Conservation (phyloP, 2,329 filamentous ascomycete genomes). For the Didymella arachidicola region DNA sequence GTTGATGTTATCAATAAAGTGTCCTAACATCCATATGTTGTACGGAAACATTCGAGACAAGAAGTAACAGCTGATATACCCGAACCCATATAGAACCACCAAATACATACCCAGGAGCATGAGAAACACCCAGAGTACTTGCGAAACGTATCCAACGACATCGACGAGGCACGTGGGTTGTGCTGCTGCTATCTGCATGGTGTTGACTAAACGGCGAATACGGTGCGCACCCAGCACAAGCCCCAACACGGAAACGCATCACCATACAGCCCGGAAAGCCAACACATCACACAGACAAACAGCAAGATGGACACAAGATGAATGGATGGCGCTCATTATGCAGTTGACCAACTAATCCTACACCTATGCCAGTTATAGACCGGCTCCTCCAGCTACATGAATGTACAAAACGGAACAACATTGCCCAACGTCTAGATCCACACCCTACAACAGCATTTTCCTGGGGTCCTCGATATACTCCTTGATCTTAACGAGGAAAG, state of each 20-base stretch:
- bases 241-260: neutral
- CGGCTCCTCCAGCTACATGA: constrained; percentile 8
- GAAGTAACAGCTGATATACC: neutral
- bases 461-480: constrained; percentile 96
- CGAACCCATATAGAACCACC: neutral
- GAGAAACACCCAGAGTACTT: neutral
- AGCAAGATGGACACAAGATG: constrained; percentile 2
- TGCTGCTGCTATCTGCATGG: neutral
- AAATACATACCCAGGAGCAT: neutral
- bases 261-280: neutral
- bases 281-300: neutral
- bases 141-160: neutral
- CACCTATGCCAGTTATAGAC: constrained; percentile 14
- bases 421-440: neutral
- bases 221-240: neutral
- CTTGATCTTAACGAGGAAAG: constrained; percentile 96
- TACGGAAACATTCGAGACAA: neutral
- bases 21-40: rapidly evolving
- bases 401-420: constrained; percentile 21
- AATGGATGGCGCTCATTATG: constrained; percentile 22
- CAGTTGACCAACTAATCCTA: constrained; percentile 24
- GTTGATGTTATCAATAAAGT: neutral
- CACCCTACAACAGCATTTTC: constrained; percentile 76
- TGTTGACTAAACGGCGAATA: neutral
- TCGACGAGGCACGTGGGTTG: neutral